Base-by-base conservation (phyloP, 441 rosid genomes). In the Mallotus repandus region DNA sequence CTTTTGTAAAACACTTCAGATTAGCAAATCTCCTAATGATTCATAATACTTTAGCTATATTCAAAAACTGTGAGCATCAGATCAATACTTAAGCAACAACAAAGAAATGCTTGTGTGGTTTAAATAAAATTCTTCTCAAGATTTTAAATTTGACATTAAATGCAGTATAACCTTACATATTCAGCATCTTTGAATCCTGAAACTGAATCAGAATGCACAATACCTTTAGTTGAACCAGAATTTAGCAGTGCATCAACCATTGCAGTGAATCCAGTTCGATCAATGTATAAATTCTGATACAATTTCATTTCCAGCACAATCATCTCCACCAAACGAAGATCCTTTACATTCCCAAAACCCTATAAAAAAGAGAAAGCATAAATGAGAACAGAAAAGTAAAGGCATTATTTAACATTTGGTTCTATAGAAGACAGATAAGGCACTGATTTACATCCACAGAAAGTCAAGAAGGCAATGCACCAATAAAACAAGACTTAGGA, bases 221-320 rank as follows among this genome's bases (percentile, higher is more conserved):
- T 83, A 89, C 94, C 90, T 62, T 77, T 85, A 22, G 82, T 79
- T 59, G 88, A 87, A 46, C 93, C 88, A 72, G 91, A 91, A 75
- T 78, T 77, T 22, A 87, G 84, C 71, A 88, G 74, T 63, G 89
- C 91, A 85, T 88, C 97, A 69, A 91, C 85, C 67, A 75, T 80
- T 59, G 90, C 87, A 60, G 91, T 86, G 80, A 85, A 88, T 63
- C 89, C 91, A 77, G 86, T 85, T 73, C 89, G 83, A 79, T 89
- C 92, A 73, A 88, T 83, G 74, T 75, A 70, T 78, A 89, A 74
- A 77, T 77, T 66, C 56, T 75, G 76, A 68, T 76, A 69, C 55
- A 78, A 78, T 81, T 87, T 91, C 91, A 87, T 89, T 76, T 88
- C 89, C 76, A 81, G 60, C 73, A 80, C 71, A 72, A 87, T 72